phyloP scores from a whole-genome alignment of 305 asterid species.

The Stenogyne calaminthoides region DNA sequence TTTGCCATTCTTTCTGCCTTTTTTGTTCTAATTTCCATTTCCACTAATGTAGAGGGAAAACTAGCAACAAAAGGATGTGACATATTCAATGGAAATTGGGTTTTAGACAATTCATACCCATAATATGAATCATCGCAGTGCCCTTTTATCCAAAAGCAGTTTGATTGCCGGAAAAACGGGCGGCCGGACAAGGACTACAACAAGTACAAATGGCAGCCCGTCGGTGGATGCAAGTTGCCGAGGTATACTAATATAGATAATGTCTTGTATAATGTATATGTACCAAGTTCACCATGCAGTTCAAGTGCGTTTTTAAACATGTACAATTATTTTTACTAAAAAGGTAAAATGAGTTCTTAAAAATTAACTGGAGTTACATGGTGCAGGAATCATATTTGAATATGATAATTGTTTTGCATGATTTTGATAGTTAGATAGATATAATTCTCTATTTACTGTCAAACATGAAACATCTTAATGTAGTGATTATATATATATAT shows the following conservation, averaged over 20 bases:
- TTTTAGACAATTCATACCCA: constrained; percentile 44
- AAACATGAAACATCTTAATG: too few species aligned
- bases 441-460: too few species aligned
- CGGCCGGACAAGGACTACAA: constrained; percentile 41
- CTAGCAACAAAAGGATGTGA: constrained; percentile 32
- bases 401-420: too few species aligned
- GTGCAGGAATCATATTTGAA: too few species aligned
- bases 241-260: constrained; percentile 25
- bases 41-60: constrained; percentile 13
- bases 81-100: constrained; percentile 44
- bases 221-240: constrained; percentile 37
- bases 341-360: too few species aligned
- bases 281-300: too few species aligned
- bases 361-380: too few species aligned
- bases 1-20: neutral
- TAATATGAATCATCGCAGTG: constrained; percentile 37
- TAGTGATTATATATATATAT: too few species aligned
- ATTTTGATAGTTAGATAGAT: too few species aligned
- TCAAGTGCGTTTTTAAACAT: too few species aligned
- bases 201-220: constrained; percentile 47
- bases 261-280: too few species aligned
- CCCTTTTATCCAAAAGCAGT: constrained; percentile 36
- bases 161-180: constrained; percentile 38
- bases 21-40: neutral
- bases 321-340: too few species aligned